Percentiles rank a stretch among this genome's conserved stretches.
phyloP scores from a whole-genome alignment of 257 asterid species.

The Jacaranda copaia region DNA sequence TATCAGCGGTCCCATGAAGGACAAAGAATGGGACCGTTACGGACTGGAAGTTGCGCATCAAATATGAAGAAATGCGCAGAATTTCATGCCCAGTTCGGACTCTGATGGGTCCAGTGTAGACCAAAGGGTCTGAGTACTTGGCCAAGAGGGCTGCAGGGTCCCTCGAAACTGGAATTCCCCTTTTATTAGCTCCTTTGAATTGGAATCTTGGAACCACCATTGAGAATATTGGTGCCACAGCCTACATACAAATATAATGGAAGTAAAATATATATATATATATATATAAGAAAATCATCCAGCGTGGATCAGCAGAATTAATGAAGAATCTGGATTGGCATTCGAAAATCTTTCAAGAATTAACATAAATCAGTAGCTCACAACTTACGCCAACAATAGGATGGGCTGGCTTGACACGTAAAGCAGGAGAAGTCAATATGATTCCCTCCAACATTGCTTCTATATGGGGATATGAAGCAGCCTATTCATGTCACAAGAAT shows the following conservation, averaged over 20 bases:
- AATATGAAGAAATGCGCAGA: constrained; percentile 78
- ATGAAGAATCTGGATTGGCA: neutral
- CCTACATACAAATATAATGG: constrained; percentile 49
- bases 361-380: constrained; percentile 2
- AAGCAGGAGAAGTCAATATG: constrained; percentile 95
- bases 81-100: constrained; percentile 98
- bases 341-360: constrained; percentile 5
- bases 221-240: constrained; percentile 92
- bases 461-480: constrained; percentile 77
- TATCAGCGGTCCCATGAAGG: constrained; percentile 97
- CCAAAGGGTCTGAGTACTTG: constrained; percentile 96
- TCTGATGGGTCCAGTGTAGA: constrained; percentile 95
- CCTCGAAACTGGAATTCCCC: constrained; percentile 96
- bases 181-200: constrained; percentile 97
- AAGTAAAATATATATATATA: too few species aligned
- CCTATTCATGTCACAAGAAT: constrained; percentile 54
- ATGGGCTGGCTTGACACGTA: constrained; percentile 97
- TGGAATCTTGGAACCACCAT: constrained; percentile 94
- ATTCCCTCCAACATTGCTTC: constrained; percentile 91
- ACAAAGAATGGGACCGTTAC: constrained; percentile 92
- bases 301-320: neutral
- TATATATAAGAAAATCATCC: neutral
- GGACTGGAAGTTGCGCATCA: constrained; percentile 75
- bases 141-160: constrained; percentile 90
- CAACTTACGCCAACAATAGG: constrained; percentile 91